phyloP scores from a whole-genome alignment of 140 eudicot genomes.

The Flaveria floridana region DNA sequence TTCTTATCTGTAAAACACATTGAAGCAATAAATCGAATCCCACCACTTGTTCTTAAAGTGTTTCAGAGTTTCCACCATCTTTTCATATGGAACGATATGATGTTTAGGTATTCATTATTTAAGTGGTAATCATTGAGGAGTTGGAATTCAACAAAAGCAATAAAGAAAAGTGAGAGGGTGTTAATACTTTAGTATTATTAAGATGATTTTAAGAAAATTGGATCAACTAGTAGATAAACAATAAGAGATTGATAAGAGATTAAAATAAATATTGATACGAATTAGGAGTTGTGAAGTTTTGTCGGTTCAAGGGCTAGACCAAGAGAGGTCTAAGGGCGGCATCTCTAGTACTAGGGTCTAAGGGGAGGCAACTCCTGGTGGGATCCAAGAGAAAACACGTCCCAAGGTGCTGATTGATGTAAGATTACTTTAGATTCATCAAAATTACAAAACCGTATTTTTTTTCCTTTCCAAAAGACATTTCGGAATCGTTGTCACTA shows the following conservation, averaged over 20 bases:
- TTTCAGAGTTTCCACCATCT: conserved; percentile 20
- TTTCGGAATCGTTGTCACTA: too few species aligned
- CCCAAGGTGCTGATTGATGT: too few species aligned
- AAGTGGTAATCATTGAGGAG: conserved; percentile 16
- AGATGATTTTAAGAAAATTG: too few species aligned
- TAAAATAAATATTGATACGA: neutral
- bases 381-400: too few species aligned
- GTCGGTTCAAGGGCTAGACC: too few species aligned
- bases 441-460: too few species aligned
- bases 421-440: too few species aligned
- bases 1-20: conserved; percentile 15
- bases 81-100: conserved; percentile 26
- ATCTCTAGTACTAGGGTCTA: too few species aligned
- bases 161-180: neutral
- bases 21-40: conserved; percentile 17
- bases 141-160: neutral
- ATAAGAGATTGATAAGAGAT: neutral
- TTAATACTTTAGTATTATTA: too few species aligned
- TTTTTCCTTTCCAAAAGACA: too few species aligned
- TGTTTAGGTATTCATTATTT: conserved; percentile 6
- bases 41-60: conserved; percentile 12
- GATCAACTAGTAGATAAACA: neutral
- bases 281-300: neutral
- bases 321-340: neutral
- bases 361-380: too few species aligned